Conservation (phyloP, 2,329 filamentous ascomycete species). For the Boeremia exigua region DNA sequence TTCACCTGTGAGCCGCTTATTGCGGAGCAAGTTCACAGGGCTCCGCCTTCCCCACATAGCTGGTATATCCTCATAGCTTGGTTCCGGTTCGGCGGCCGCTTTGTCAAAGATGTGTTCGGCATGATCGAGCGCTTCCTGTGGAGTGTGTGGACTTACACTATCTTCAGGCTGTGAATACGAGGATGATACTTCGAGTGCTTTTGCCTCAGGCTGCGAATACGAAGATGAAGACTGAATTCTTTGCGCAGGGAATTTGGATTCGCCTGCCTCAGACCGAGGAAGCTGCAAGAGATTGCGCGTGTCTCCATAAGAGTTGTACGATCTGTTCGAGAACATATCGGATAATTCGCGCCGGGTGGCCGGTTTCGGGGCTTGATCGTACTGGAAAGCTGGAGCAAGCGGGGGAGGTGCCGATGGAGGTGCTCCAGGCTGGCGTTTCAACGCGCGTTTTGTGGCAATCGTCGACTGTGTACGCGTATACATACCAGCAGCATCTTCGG, state of each 20-base stretch:
- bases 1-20: slow-evolving; percentile 8
- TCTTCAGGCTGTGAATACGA: slow-evolving; percentile 34
- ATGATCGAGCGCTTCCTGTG: slow-evolving; percentile 36
- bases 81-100: slow-evolving; percentile 10
- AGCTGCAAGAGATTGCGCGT: slow-evolving; percentile 41
- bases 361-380: slow-evolving; percentile 16
- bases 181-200: slow-evolving; percentile 29
- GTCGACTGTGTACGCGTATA: neutral
- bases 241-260: neutral
- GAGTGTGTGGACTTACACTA: slow-evolving; percentile 20
- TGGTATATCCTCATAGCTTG: slow-evolving; percentile 29
- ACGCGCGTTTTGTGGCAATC: slow-evolving; percentile 7
- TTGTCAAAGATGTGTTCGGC: slow-evolving; percentile 41
- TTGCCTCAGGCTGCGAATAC: slow-evolving; percentile 25
- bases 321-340: slow-evolving; percentile 32
- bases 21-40: slow-evolving; percentile 34
- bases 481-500: neutral
- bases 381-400: slow-evolving; percentile 36
- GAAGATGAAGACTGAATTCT: slow-evolving; percentile 32
- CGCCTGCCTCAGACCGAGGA: slow-evolving; percentile 16
- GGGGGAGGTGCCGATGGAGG: slow-evolving; percentile 36
- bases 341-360: slow-evolving; percentile 22
- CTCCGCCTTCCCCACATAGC: slow-evolving; percentile 41
- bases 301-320: slow-evolving; percentile 46
- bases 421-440: slow-evolving; percentile 22